A percentile compares a stretch with the other conserved stretches of the same genome.
Conservation (phyloP, 108 stramenopile genomes). For the Discostella stelligeroides region DNA sequence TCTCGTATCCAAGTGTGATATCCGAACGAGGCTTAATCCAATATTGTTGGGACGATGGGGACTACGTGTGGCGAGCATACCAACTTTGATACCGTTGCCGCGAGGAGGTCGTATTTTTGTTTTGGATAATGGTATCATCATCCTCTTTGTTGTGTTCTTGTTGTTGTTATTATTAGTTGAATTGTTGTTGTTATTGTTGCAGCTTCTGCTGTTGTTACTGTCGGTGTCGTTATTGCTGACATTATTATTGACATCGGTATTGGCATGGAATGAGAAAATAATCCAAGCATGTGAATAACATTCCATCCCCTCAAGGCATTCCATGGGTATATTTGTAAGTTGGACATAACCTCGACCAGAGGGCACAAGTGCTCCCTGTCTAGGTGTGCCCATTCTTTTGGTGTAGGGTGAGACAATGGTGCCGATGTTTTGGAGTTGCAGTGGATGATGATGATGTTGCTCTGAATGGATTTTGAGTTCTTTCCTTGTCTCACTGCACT, state of each 20-base stretch:
- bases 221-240: constrained; percentile 2
- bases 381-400: constrained; percentile 87
- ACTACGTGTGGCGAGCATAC: constrained; percentile 91
- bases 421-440: constrained; percentile 65
- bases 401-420: constrained; percentile 75
- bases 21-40: constrained; percentile 86
- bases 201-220: no score
- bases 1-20: constrained; percentile 71
- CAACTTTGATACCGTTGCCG: constrained; percentile 83
- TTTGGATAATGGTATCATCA: no score
- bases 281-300: constrained; percentile 92
- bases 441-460: no score
- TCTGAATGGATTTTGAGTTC: no score
- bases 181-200: no score
- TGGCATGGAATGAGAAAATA: constrained; percentile 95
- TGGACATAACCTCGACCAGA: constrained; percentile 65
- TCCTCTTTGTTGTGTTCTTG: no score
- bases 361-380: constrained; percentile 80
- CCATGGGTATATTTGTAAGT: constrained; percentile 61
- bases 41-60: constrained; percentile 96
- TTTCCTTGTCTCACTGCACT: no score
- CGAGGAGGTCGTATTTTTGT: constrained; percentile 82
- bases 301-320: constrained; percentile 74
- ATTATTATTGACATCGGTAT: constrained; percentile 69
- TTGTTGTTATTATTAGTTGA: no score